Conservation (phyloP, 2,329 filamentous ascomycete species). For the Magnaporthiopsis rhizophila region DNA sequence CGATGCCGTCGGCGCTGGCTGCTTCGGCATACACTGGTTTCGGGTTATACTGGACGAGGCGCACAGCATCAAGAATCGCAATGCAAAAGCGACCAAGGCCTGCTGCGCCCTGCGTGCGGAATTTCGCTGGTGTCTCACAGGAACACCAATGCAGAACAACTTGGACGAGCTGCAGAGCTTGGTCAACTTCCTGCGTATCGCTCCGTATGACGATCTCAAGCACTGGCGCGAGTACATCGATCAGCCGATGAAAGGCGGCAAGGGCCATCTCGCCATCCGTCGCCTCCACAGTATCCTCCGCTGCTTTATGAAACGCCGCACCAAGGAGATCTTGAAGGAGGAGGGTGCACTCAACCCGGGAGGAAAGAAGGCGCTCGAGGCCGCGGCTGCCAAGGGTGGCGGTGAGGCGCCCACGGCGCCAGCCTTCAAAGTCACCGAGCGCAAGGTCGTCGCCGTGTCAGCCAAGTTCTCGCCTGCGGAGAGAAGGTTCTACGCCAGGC, state of each 20-base stretch:
- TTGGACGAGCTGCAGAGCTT: slow-evolving; percentile 92
- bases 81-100: slow-evolving; percentile 89
- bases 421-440: slow-evolving; percentile 84
- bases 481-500: slow-evolving; percentile 73
- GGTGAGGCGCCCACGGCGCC: slow-evolving; percentile 42
- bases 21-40: slow-evolving; percentile 92
- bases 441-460: slow-evolving; percentile 75
- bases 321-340: slow-evolving; percentile 90
- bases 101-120: slow-evolving; percentile 77
- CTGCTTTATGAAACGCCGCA: slow-evolving; percentile 97
- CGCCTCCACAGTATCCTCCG: slow-evolving; percentile 77
- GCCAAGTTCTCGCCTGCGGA: slow-evolving; percentile 75
- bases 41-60: slow-evolving; percentile 93
- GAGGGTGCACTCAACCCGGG: slow-evolving; percentile 74
- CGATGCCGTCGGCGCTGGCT: slow-evolving; percentile 64
- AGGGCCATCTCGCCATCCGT: slow-evolving; percentile 80
- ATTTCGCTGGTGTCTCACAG: slow-evolving; percentile 93
- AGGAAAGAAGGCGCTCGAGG: slow-evolving; percentile 45
- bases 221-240: slow-evolving; percentile 92
- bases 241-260: slow-evolving; percentile 78
- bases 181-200: slow-evolving; percentile 85
- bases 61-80: slow-evolving; percentile 97
- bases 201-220: slow-evolving; percentile 77
- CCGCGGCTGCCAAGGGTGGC: slow-evolving; percentile 32
- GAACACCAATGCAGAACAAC: slow-evolving; percentile 97